phyloP scores from a whole-genome alignment of 2,329 filamentous ascomycete species.

The Ophiostoma perfectum region DNA sequence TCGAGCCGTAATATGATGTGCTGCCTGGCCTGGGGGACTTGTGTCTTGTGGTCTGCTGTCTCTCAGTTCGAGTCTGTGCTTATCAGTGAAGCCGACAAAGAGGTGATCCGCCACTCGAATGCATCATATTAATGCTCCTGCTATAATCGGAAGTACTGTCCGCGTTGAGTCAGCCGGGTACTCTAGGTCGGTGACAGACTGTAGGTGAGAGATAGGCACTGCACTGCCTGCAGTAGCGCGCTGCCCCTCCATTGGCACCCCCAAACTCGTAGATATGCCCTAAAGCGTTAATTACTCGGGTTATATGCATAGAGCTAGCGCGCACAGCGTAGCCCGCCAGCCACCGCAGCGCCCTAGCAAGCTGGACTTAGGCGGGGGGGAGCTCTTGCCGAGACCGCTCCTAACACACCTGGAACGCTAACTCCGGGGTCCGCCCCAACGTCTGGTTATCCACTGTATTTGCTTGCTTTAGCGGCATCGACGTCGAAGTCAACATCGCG shows the following conservation, averaged over 20 bases:
- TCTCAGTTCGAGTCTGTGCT: background rate
- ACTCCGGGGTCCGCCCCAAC: slow-evolving; percentile 12
- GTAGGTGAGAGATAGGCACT: background rate
- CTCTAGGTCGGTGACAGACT: background rate
- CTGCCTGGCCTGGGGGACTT: background rate
- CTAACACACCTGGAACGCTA: slow-evolving; percentile 15
- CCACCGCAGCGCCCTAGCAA: background rate
- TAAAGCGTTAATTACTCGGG: slow-evolving; percentile 5
- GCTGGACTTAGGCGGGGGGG: slow-evolving; percentile 13
- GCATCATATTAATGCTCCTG: background rate
- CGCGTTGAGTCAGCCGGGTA: background rate
- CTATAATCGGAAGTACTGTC: background rate
- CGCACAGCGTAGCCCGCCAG: background rate
- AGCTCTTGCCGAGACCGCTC: slow-evolving; percentile 17
- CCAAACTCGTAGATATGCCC: background rate
- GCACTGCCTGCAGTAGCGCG: background rate
- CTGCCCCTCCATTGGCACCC: background rate
- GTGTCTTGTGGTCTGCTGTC: background rate
- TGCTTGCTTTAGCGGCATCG: slow-evolving; percentile 4
- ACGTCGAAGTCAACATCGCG: background rate
- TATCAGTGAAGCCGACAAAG: slow-evolving; percentile 1
- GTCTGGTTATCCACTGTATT: slow-evolving; percentile 9
- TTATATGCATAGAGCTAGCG: slow-evolving; percentile 5
- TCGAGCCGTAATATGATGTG: background rate
- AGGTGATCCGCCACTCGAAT: background rate